Conservation (phyloP, 805 yeast genomes). For the Hanseniaspora lindneri region DNA sequence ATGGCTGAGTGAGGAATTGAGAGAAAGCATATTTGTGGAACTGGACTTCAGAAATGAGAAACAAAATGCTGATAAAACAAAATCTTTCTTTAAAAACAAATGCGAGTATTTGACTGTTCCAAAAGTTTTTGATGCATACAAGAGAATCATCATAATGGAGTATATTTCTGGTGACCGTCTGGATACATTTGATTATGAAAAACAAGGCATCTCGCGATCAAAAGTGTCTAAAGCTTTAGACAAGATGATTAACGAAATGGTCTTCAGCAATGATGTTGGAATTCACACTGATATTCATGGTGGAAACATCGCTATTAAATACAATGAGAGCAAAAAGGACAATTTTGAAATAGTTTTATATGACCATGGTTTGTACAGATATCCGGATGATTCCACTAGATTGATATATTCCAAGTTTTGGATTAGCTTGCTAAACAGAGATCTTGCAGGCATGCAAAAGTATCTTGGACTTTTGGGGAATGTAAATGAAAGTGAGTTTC, state of each 20-base stretch:
- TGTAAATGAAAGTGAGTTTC: conserved; percentile 63
- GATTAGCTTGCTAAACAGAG: conserved; percentile 71
- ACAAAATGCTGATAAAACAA: conserved; percentile 59
- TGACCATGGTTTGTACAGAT: conserved; percentile 90
- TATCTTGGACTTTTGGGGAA: conserved; percentile 75
- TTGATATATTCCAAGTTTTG: conserved; percentile 82
- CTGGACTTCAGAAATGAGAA: conserved; percentile 83
- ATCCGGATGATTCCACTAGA: conserved; percentile 64
- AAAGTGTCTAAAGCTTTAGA: conserved; percentile 78
- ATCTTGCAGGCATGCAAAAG: conserved; percentile 50
- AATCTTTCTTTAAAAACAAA: conserved; percentile 39
- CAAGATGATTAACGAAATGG: conserved; percentile 88
- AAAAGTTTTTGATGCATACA: conserved; percentile 48
- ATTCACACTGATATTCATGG: conserved; percentile 98
- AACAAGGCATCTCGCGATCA: conserved; percentile 53
- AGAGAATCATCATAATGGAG: conserved; percentile 78
- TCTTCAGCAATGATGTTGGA: conserved; percentile 81
- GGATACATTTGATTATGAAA: conserved; percentile 57
- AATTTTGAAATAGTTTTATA: conserved; percentile 85
- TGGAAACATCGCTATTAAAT: conserved; percentile 80
- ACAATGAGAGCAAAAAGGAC: conserved; percentile 28
- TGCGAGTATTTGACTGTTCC: conserved; percentile 53
- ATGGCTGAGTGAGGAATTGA: conserved; percentile 94
- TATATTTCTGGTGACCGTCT: conserved; percentile 69
- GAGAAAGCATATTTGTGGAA: conserved; percentile 77